These are phyloP conservation scores for Metschnikowia hibisci DNA, from an alignment of 805 yeast species.

Conservation along the genomic window DNA sequence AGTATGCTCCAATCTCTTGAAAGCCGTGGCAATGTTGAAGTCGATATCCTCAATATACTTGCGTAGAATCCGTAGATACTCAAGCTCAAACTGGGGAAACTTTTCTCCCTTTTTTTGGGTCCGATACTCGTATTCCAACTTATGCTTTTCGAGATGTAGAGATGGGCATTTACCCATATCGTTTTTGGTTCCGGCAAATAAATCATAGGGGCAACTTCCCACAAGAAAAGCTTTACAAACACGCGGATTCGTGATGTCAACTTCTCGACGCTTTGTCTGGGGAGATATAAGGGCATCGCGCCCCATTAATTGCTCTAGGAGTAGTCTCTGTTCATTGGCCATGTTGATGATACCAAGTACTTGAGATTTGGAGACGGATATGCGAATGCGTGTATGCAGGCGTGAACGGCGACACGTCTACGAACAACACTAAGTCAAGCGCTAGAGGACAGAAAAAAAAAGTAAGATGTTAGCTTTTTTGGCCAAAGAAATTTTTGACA, in stretches of 20 bases:
- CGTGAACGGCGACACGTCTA: no score
- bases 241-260: slow-evolving; percentile 41
- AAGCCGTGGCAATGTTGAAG: slow-evolving; percentile 57
- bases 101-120: slow-evolving; percentile 37
- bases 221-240: slow-evolving; percentile 82
- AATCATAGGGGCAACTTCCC: slow-evolving; percentile 81
- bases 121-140: slow-evolving; percentile 60
- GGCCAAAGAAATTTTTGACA: no score
- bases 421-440: no score
- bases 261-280: slow-evolving; percentile 31
- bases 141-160: slow-evolving; percentile 70
- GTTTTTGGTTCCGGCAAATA: slow-evolving; percentile 77
- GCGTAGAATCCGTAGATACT: slow-evolving; percentile 47
- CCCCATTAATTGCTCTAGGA: slow-evolving; percentile 80
- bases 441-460: no score
- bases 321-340: slow-evolving; percentile 74
- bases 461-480: no score
- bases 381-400: no score
- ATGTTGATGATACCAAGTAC: slow-evolving; percentile 11
- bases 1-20: slow-evolving; percentile 63
- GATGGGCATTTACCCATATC: slow-evolving; percentile 78
- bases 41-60: slow-evolving; percentile 65
- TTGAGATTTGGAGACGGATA: not conserved
- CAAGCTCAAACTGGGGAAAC: slow-evolving; percentile 50
- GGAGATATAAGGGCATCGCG: slow-evolving; percentile 44